Conservation (phyloP, 768 basidiomycete genomes). For the Tylopilus subfusipes region DNA sequence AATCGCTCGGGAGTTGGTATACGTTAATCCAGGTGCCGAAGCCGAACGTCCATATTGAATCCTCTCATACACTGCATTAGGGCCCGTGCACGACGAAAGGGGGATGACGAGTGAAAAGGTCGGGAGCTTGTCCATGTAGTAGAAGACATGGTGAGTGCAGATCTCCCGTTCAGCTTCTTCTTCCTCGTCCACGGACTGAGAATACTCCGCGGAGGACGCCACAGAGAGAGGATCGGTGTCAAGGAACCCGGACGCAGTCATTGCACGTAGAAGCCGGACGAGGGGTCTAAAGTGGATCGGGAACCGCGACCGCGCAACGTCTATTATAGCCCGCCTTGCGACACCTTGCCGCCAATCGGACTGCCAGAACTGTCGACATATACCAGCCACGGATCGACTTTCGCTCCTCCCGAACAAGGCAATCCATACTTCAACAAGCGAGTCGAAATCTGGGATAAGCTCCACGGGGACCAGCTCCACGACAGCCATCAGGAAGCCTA, state of each 20-base stretch:
- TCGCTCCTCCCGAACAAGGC: conserved; percentile 74
- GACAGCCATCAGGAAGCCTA: conserved; percentile 74
- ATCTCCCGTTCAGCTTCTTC: conserved; percentile 48
- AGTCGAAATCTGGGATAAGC: conserved; percentile 70
- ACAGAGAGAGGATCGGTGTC: conserved; percentile 67
- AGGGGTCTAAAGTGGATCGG: conserved; percentile 74
- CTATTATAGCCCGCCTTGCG: conserved; percentile 75
- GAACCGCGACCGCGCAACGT: conserved; percentile 78
- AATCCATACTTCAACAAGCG: conserved; percentile 72
- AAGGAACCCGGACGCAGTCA: conserved; percentile 74
- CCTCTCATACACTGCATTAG: conserved; percentile 70
- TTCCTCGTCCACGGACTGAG: conserved; percentile 37
- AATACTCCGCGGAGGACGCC: conserved; percentile 39
- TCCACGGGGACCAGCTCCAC: conserved; percentile 75
- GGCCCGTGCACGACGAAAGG: conserved; percentile 54
- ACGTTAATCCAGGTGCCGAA: conserved; percentile 49
- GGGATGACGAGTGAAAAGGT: conserved; percentile 76
- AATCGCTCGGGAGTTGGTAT: conserved; percentile 63
- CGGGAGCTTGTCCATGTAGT: conserved; percentile 68
- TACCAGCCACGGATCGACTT: conserved; percentile 55
- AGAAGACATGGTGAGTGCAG: conserved; percentile 68
- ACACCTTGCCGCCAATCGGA: conserved; percentile 65
- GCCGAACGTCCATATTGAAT: conserved; percentile 53
- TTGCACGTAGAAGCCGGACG: conserved; percentile 66
- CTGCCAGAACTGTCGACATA: conserved; percentile 83